phyloP scores from a whole-genome alignment of 139 green algal species.

The Chlorella sp. region DNA sequence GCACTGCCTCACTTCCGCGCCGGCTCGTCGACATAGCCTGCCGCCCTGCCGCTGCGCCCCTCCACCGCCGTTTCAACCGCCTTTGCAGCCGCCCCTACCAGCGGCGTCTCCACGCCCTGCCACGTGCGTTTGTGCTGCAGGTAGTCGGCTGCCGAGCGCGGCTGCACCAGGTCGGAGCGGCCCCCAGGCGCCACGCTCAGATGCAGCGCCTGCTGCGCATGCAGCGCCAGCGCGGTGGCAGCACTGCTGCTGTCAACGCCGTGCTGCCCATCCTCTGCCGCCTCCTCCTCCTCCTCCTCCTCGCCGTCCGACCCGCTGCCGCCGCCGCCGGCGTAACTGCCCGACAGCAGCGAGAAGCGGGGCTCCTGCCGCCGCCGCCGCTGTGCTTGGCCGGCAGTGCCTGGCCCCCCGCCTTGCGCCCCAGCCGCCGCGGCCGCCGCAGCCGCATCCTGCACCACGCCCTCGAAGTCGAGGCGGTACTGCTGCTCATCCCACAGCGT shows the following conservation, averaged over 20 bases:
- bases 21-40: slow-evolving; percentile 58
- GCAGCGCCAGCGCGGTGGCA: slow-evolving; percentile 26
- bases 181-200: slow-evolving; percentile 32
- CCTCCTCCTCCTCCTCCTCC: not conserved
- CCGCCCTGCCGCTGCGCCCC: slow-evolving; percentile 62
- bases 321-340: not conserved
- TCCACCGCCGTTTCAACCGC: slow-evolving; percentile 29
- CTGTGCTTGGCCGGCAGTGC: slow-evolving; percentile 13
- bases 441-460: slow-evolving; percentile 9
- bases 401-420: not conserved
- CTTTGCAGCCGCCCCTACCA: slow-evolving; percentile 51
- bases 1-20: not conserved
- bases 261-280: not conserved
- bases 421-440: not conserved
- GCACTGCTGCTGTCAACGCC: not conserved
- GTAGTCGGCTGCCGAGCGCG: slow-evolving; percentile 72
- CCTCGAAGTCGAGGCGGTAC: slow-evolving; percentile 55
- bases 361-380: slow-evolving; percentile 11
- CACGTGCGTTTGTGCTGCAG: slow-evolving; percentile 70
- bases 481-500: slow-evolving; percentile 32
- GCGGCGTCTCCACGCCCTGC: slow-evolving; percentile 78
- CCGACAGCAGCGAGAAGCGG: slow-evolving; percentile 47
- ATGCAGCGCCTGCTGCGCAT: slow-evolving; percentile 25
- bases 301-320: not conserved
- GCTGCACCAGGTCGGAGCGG: slow-evolving; percentile 42